Conservation (phyloP, 2,329 filamentous ascomycete species). For the Fusarium ambrosium region DNA sequence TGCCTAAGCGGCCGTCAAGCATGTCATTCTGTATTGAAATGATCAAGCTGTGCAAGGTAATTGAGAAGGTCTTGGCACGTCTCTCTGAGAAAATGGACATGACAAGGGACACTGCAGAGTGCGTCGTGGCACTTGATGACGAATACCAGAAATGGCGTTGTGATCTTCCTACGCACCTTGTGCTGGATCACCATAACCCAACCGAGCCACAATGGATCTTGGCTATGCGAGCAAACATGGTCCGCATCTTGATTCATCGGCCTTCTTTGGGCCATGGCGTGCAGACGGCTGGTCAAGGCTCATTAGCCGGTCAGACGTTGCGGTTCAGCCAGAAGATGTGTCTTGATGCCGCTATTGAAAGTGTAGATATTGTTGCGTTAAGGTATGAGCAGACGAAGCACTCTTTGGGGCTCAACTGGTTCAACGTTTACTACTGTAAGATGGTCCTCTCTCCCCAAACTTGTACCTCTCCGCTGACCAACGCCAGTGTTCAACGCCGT, state of each 20-base stretch:
- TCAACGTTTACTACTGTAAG: neutral
- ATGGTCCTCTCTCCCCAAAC: neutral
- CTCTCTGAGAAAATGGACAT: neutral
- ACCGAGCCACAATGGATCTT: neutral
- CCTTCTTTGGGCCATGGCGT: neutral
- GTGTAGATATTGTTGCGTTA: neutral
- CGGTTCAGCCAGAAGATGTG: neutral
- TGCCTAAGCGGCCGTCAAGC: neutral
- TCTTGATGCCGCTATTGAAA: neutral
- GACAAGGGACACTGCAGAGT: neutral
- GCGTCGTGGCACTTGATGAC: neutral
- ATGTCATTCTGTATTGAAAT: neutral
- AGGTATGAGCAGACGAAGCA: neutral
- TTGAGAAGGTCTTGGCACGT: neutral
- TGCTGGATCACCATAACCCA: neutral
- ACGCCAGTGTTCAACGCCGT: neutral
- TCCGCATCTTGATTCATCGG: neutral
- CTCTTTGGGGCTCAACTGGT: neutral
- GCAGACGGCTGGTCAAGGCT: neutral
- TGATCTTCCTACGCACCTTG: neutral
- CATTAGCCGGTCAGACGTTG: neutral
- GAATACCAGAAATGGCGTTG: conserved; percentile 1
- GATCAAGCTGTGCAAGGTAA: neutral
- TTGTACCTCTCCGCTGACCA: neutral
- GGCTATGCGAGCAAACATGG: neutral